These are phyloP conservation scores for Thinopyrum obtusiflorum DNA, from an alignment of 202 grass and related monocot species.

Conservation along the genomic window DNA sequence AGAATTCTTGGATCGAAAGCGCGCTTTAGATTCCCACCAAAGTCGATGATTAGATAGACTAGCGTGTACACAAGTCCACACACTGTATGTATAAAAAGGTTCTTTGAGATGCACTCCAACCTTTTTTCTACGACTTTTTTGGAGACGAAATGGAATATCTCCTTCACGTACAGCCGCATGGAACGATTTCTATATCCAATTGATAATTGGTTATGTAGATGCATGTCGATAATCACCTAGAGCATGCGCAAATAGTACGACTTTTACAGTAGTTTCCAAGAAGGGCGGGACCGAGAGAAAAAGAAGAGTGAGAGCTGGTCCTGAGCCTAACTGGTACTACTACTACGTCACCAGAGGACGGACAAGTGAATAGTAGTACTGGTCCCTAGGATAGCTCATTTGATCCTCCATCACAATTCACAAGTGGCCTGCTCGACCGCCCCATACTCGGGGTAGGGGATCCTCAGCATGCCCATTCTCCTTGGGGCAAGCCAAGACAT, in stretches of 20 bases:
- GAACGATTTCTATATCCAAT: background rate
- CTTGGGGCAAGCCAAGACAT: background rate
- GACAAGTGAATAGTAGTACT: background rate
- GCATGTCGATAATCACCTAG: background rate
- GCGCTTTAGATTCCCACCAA: background rate
- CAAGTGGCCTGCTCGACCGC: background rate
- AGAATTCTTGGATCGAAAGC: background rate
- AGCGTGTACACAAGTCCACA: constrained; percentile 9
- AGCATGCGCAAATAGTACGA: background rate
- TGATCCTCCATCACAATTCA: background rate
- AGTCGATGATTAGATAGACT: background rate
- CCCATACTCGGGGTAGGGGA: background rate
- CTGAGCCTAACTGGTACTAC: background rate
- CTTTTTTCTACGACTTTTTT: background rate
- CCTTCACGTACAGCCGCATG: background rate
- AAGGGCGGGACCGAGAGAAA: background rate
- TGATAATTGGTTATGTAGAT: background rate
- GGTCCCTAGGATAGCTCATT: no score
- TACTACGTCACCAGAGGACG: background rate
- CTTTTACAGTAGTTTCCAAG: background rate
- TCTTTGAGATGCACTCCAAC: background rate
- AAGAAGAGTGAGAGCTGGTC: background rate
- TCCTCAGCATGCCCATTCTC: background rate
- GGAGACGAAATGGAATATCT: background rate
- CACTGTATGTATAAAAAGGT: background rate